Conservation (phyloP, 2,329 filamentous ascomycete species). For the Corynespora cassiicola region DNA sequence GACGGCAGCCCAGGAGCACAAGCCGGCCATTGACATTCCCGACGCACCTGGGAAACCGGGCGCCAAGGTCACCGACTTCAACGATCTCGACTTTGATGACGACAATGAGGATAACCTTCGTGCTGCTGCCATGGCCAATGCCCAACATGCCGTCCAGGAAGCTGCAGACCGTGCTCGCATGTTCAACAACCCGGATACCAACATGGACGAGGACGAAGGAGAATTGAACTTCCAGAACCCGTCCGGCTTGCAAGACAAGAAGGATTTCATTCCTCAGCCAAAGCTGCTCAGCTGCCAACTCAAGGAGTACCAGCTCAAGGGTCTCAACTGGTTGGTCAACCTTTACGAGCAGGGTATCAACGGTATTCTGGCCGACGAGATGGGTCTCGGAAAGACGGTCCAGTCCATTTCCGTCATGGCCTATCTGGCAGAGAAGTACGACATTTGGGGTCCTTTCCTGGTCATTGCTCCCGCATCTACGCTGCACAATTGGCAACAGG, state of each 20-base stretch:
- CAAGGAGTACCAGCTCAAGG: slow-evolving; percentile 99
- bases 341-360: slow-evolving; percentile 99
- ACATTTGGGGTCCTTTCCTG: slow-evolving; percentile 97
- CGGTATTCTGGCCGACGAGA: slow-evolving; percentile 97
- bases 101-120: slow-evolving; percentile 85
- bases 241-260: slow-evolving; percentile 89
- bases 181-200: slow-evolving; percentile 74
- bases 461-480: slow-evolving; percentile 97
- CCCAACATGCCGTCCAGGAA: slow-evolving; percentile 92
- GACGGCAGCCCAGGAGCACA: slow-evolving; percentile 43
- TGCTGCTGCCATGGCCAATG: slow-evolving; percentile 90
- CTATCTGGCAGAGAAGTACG: slow-evolving; percentile 94
- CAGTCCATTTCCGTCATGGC: slow-evolving; percentile 99
- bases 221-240: slow-evolving; percentile 99
- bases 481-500: slow-evolving; percentile 99
- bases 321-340: slow-evolving; percentile 99
- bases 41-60: slow-evolving; percentile 58
- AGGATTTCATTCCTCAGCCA: slow-evolving; percentile 80
- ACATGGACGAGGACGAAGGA: slow-evolving; percentile 71
- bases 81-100: slow-evolving; percentile 93
- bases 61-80: slow-evolving; percentile 87
- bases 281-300: slow-evolving; percentile 92
- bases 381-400: slow-evolving; percentile 99
- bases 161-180: slow-evolving; percentile 91
- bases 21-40: slow-evolving; percentile 57